Base-by-base conservation (phyloP, 2,329 filamentous ascomycete genomes). In the Botryosphaeria dothidea region DNA sequence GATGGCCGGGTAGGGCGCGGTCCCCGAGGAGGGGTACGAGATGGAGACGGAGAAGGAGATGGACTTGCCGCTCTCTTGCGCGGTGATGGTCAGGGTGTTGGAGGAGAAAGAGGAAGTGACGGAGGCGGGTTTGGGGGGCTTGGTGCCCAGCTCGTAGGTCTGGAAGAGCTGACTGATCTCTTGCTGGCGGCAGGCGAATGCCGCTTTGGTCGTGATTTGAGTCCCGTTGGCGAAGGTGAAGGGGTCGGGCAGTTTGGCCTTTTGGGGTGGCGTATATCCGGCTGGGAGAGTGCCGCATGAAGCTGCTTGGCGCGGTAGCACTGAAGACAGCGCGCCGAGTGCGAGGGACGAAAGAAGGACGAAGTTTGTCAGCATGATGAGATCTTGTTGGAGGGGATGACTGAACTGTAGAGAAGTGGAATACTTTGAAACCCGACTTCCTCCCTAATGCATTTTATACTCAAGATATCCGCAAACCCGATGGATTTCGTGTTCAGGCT, bases 1-100 rank as follows among this genome's bases (percentile, higher is more conserved):
- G 73, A 88, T 84, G 66, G 85, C 85, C 6, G 85, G 84, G 71
- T 82, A 83, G 1, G 85, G 84, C 4, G 78, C 80, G 34, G 72
- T 80, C 62, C 83, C 75, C 17, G 81, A 27, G 71, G 76, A 74
- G n/a, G 76, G 75, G 64, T 75, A 75, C 66, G 70, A 73, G 66
- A 79, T 74, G 2, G 74, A 72, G 31, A 77, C 73, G 2, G 74
- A 72, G 70, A 78, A 79, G 2, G 72, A 73, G 31, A 77, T 71
- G 2, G 75, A 75, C 65, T 75, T 77, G 31, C 74, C 74, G 21
- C 71, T 70, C 27, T 75, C 75, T 9, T 69, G 69, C 5, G 72
- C 72, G 19, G 71, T 77, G 65, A 79, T 76, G 54, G 73, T 72
- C n/a, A 79, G 69, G 2, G 70, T 72, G 38, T 68, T 69, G 7